Conservation (phyloP, 768 basidiomycete genomes). For the Paxillus rubicundulus region DNA sequence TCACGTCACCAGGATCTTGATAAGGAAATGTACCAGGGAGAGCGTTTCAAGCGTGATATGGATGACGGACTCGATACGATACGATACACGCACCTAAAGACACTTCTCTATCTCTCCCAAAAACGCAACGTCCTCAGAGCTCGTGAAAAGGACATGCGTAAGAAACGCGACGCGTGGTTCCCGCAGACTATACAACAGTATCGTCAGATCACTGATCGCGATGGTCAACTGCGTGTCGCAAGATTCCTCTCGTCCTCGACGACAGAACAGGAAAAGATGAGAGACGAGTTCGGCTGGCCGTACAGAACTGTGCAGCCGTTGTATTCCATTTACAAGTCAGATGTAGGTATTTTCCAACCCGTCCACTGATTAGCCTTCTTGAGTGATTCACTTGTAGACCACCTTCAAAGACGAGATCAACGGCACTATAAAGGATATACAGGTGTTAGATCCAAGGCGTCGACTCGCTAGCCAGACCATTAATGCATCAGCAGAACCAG, state of each 20-base stretch:
- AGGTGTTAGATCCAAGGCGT: conserved; percentile 24
- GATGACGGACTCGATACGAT: conserved; percentile 29
- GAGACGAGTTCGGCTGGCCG: conserved; percentile 50
- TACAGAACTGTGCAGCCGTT: conserved; percentile 48
- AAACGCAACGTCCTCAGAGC: conserved; percentile 11
- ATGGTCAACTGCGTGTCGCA: conserved; percentile 49
- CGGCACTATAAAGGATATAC: conserved; percentile 12
- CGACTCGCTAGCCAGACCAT: not conserved
- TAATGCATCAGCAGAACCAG: not conserved
- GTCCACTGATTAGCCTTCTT: not conserved
- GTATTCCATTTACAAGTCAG: conserved; percentile 35
- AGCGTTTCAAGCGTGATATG: conserved; percentile 20
- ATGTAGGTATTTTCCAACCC: conserved; percentile 34
- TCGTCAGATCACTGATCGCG: conserved; percentile 33
- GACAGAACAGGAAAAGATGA: conserved; percentile 43
- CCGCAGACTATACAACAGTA: conserved; percentile 31
- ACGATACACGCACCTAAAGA: conserved; percentile 32
- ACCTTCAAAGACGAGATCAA: conserved; percentile 23
- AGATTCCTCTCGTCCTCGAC: conserved; percentile 38
- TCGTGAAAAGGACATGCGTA: conserved; percentile 21
- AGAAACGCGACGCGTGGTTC: conserved; percentile 33
- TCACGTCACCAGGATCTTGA: conserved; percentile 19
- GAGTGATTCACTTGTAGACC: conserved; percentile 7
- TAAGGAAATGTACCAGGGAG: conserved; percentile 12
- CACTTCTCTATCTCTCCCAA: conserved; percentile 14